Evolutionary conservation across 768 basidiomycete species (phyloP), one percentile per base, ranked within the genome.

Genomic region (Leccinum rimulosum): DNA sequence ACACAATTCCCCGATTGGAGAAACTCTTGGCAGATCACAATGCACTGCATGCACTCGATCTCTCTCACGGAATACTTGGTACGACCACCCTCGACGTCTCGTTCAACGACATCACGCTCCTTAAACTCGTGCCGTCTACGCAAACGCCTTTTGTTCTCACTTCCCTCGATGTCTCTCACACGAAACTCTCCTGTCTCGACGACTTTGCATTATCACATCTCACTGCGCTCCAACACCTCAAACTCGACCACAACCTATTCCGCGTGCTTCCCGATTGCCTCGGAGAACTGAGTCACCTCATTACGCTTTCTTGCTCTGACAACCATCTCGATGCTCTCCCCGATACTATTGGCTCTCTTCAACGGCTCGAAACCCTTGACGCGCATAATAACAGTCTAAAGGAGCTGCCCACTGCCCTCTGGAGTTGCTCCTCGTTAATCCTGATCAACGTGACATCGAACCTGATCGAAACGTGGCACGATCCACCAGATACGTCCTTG

Each of bases 381-480:
- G 89, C 89, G 3, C 95, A 98, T 69, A 95, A 92, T 70, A 99
- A 98, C 76, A 89, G 87, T 64, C 77, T 98, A 50, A 83, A 79
- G 5, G 85, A 87, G 64, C 75, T 98, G 0, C 93, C 95, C 0
- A 74, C 75, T 19, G 77, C 83, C 35, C 71, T 99, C 2, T 99
- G 97, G 97, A 82, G 86, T 40, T 98, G 95, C 72, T 78, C 84
- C 0, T 83, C 81, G 6, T 77, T 99, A 56, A 70, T 73, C 47
- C 78, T 80, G 45, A 82, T 98, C 68, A 98, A 98, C 68, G 83
- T 88, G 43, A 94, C 92, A 3, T 95, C 93, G 11, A 99, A 99
- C 71, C 76, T 93, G 27, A 75, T 98, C 55, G 82, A 81, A 31
- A 77, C 77, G 1, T 93, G 92, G 83, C 83, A 84, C 35, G 83